Evolutionary conservation across 805 yeast genomes (phyloP), one percentile per base, ranked within the genome.

Genomic region (Wickerhamia fluorescens): DNA sequence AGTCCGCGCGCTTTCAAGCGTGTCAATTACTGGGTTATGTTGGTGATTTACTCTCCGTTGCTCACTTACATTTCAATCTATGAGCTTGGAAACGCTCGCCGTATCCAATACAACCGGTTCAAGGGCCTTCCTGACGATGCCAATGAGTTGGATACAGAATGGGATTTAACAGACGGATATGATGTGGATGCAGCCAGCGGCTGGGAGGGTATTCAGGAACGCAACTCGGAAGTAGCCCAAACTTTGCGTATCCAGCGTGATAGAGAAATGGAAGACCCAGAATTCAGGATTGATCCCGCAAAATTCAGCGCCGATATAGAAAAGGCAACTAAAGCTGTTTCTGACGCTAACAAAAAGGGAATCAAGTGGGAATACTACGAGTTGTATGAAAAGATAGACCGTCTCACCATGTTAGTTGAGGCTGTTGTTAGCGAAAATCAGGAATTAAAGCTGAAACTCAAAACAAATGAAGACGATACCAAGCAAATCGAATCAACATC

Each of bases 131-230:
- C 81, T 1, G 94, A 85, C 49, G 95, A 85, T 53, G 83, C 86
- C 13, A 83, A 82, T 48, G 89, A 81, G 46, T 43, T 61, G 13
- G 84, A 85, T 44, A 69, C 78, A 6, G 88, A 79, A 44, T 85
- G 95, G 94, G 85, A 81, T 39, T 61, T 85, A 41, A 71, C 79
- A 6, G 94, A 84, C 53, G 95, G 94, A 0, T 84, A 51, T 38
- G 52, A 53, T 16, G 56, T 41, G n/a, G 64, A 57, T 17, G 46
- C 44, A n/a, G 38, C 38, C 6, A 32, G 34, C 18, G 51, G 61
- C 14, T 51, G 58, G 58, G 66, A 58, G 23, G 61, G 59, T 2
- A 53, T 63, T 28, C 52, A 59, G 32, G 59, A 54, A 31, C 41
- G 63, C 14, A 45, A 59, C 36, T 59, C 59, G 20, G 72, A 64